phyloP scores from a whole-genome alignment of 192 early-diverging fungal species.

The Coemansia sp. region DNA sequence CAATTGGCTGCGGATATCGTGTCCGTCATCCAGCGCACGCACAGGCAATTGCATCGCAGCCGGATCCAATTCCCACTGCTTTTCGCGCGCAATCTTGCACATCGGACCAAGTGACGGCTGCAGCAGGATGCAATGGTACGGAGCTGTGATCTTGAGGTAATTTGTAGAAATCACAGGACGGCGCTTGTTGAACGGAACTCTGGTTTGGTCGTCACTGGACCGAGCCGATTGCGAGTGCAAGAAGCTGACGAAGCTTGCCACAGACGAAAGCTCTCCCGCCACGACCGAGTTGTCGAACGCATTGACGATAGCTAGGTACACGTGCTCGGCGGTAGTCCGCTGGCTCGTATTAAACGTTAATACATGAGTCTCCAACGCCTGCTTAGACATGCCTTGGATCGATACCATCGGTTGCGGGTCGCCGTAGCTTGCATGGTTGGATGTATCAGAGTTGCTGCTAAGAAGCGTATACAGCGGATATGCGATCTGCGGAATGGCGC shows the following conservation, averaged over 20 bases:
- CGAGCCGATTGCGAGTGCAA: conserved; percentile 65
- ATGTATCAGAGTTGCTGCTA: no score
- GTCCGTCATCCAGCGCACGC: conserved; percentile 79
- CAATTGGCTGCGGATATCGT: conserved; percentile 67
- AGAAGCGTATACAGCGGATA: conserved; percentile 61
- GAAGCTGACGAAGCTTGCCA: conserved; percentile 5
- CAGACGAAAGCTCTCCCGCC: conserved; percentile 3
- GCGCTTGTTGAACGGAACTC: conserved; percentile 55
- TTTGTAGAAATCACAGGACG: conserved; percentile 76
- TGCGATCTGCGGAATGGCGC: no score
- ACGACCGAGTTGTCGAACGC: conserved; percentile 25
- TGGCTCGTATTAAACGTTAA: conserved; percentile 19
- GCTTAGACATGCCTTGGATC: conserved; percentile 8
- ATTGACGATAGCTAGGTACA: conserved; percentile 28
- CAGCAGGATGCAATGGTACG: conserved; percentile 63
- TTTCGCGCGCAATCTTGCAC: conserved; percentile 8
- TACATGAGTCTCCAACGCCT: conserved; percentile 1
- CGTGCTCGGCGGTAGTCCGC: neutral
- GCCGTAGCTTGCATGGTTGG: no score
- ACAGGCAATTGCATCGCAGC: conserved; percentile 59
- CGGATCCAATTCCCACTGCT: conserved; percentile 27
- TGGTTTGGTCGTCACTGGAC: conserved; percentile 65
- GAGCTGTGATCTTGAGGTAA: conserved; percentile 81
- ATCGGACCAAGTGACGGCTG: neutral
- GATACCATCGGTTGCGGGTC: conserved; percentile 24